These are phyloP conservation scores for Mycena olivaceomarginata DNA, from an alignment of 768 basidiomycete genomes.

Conservation along the genomic window DNA sequence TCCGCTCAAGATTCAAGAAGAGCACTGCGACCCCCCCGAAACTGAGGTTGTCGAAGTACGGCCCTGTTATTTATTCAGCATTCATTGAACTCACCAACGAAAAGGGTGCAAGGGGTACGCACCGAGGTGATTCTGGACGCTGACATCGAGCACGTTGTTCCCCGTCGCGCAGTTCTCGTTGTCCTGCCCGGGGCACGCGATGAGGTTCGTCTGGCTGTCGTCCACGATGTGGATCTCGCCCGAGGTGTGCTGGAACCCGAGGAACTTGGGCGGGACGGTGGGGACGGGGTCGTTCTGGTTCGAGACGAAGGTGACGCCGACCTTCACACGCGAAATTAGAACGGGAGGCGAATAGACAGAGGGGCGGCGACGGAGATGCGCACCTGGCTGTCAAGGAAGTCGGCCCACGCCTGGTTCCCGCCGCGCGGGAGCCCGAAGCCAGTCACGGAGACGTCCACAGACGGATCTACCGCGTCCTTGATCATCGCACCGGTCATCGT, in stretches of 20 bases:
- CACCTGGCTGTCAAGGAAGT: conserved; percentile 61
- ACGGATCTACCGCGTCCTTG: conserved; percentile 56
- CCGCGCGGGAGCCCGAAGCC: conserved; percentile 66
- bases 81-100: neutral
- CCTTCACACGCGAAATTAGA: conserved; percentile 30
- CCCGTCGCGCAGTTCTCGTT: conserved; percentile 48
- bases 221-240: conserved; percentile 64
- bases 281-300: conserved; percentile 68
- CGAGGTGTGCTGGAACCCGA: conserved; percentile 58
- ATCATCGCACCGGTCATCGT: conserved; percentile 66
- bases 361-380: neutral
- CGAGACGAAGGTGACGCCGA: conserved; percentile 55
- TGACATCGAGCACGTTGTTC: conserved; percentile 12
- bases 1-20: neutral
- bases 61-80: conserved; percentile 48
- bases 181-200: conserved; percentile 63
- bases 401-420: conserved; percentile 65
- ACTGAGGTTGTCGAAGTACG: conserved; percentile 54
- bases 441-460: conserved; percentile 56
- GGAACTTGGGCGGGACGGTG: conserved; percentile 57
- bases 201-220: conserved; percentile 48
- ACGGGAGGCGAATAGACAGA: neutral
- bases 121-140: conserved; percentile 48
- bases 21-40: conserved; percentile 47
- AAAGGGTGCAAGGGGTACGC: conserved; percentile 12